Evolutionary conservation across 2,329 filamentous ascomycete genomes (phyloP).

Genomic region (Fusarium ambrosium): DNA sequence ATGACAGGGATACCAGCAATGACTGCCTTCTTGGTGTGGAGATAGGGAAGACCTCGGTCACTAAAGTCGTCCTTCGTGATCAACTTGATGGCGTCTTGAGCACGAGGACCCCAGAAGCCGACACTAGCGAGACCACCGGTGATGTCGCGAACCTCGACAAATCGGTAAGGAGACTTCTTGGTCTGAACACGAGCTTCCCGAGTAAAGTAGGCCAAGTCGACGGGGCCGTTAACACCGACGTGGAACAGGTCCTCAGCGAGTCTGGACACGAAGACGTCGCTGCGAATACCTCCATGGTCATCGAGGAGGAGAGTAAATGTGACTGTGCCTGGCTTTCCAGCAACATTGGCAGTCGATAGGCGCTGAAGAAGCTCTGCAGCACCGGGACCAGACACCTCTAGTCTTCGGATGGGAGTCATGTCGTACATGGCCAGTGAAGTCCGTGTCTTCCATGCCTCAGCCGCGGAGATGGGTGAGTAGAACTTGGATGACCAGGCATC

Average conservation of each 20-base stretch:
- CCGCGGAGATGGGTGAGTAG: slow-evolving; percentile 70
- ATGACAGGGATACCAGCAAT: slow-evolving; percentile 70
- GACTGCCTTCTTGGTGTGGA: slow-evolving; percentile 61
- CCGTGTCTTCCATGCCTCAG: slow-evolving; percentile 75
- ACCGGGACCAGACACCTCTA: slow-evolving; percentile 71
- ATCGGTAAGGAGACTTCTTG: slow-evolving; percentile 55
- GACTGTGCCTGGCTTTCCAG: slow-evolving; percentile 61
- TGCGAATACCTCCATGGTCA: slow-evolving; percentile 64
- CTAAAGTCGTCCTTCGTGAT: slow-evolving; percentile 62
- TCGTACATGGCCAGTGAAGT: slow-evolving; percentile 74
- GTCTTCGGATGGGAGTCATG: slow-evolving; percentile 70
- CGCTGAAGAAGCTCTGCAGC: slow-evolving; percentile 67
- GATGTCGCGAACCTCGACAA: slow-evolving; percentile 68
- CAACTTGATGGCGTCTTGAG: slow-evolving; percentile 63
- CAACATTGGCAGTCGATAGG: slow-evolving; percentile 64
- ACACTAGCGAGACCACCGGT: slow-evolving; percentile 72
- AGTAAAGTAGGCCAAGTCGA: slow-evolving; percentile 67
- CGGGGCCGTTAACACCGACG: slow-evolving; percentile 67
- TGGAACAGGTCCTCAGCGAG: slow-evolving; percentile 65
- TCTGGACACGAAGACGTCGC: slow-evolving; percentile 69
- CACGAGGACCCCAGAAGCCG: slow-evolving; percentile 72
- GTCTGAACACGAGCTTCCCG: slow-evolving; percentile 65
- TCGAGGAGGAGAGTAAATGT: slow-evolving; percentile 71
- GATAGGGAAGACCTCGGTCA: slow-evolving; percentile 62
- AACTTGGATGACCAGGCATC: slow-evolving; percentile 71